These are phyloP conservation scores for Arabidopsis hybrid DNA, from an alignment of 441 rosid species.

Conservation along the genomic window DNA sequence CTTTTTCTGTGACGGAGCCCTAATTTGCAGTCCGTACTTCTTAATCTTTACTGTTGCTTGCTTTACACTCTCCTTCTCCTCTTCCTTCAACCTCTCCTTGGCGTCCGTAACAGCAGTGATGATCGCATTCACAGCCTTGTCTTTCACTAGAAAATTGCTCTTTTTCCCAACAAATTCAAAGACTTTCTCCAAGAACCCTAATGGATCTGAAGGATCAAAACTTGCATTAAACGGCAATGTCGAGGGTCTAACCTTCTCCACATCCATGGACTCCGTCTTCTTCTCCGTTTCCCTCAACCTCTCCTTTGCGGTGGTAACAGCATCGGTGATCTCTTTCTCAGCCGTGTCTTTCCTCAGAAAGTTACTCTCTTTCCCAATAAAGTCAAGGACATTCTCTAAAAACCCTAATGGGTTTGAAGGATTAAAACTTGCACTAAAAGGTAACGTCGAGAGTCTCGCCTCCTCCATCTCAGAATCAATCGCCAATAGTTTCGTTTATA, in stretches of 20 bases:
- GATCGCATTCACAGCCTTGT: conserved; percentile 66
- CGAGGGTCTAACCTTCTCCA: conserved; percentile 59
- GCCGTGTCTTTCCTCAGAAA: conserved; percentile 58
- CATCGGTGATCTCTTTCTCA: conserved; percentile 64
- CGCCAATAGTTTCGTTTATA: conserved; percentile 52
- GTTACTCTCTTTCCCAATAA: conserved; percentile 63
- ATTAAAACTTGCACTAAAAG: conserved; percentile 62
- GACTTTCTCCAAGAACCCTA: conserved; percentile 60
- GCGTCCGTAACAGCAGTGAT: conserved; percentile 53
- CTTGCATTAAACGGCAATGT: conserved; percentile 52
- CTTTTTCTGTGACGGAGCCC: conserved; percentile 69
- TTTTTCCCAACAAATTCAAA: conserved; percentile 66
- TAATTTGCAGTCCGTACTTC: conserved; percentile 82
- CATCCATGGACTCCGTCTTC: conserved; percentile 45
- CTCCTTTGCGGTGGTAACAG: conserved; percentile 57
- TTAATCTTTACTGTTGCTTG: conserved; percentile 48
- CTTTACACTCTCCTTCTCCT: conserved; percentile 33
- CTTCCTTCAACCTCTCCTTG: conserved; percentile 58
- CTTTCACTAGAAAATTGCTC: conserved; percentile 61
- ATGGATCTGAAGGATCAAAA: conserved; percentile 67
- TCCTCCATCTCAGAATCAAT: conserved; percentile 74
- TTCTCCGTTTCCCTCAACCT: conserved; percentile 51
- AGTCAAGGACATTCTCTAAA: conserved; percentile 61
- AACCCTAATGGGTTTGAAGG: conserved; percentile 63
- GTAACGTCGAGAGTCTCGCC: conserved; percentile 52